These are phyloP conservation scores for Omphalea diandra DNA, from an alignment of 441 rosid species.

Conservation along the genomic window DNA sequence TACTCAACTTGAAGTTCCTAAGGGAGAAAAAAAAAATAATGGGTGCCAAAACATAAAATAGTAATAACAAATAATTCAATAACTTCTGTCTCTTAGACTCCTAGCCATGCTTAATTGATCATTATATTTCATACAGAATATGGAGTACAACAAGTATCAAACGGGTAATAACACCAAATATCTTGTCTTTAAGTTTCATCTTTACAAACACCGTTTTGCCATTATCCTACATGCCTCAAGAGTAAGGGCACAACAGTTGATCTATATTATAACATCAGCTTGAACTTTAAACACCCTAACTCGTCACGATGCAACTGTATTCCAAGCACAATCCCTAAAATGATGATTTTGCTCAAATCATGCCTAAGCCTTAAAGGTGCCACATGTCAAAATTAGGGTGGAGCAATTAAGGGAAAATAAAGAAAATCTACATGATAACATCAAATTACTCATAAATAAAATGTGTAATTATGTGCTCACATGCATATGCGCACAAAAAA, in stretches of 20 bases:
- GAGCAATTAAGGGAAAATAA: too few species aligned
- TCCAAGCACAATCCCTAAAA: conserved; percentile 2
- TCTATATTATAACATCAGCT: background rate
- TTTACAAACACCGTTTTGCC: background rate
- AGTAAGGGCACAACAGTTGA: background rate
- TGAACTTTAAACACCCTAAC: background rate
- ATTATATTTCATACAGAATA: background rate
- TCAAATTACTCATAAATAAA: background rate
- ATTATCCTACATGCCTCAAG: background rate
- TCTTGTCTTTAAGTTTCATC: background rate
- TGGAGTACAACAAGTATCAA: background rate
- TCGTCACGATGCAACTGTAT: background rate
- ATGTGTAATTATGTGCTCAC: background rate
- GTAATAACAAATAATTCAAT: background rate
- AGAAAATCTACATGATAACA: background rate
- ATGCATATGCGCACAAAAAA: background rate
- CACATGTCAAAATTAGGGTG: background rate
- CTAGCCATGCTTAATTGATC: background rate
- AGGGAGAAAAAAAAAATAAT: background rate
- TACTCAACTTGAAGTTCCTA: background rate
- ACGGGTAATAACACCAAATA: background rate
- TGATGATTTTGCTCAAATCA: background rate
- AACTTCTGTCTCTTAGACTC: background rate
- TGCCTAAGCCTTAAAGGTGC: background rate
- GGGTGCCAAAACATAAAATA: background rate